A percentile compares a stretch with the other conserved stretches of the same genome.
Conservation (phyloP, 768 basidiomycete genomes). For the Hericium coralloides region DNA sequence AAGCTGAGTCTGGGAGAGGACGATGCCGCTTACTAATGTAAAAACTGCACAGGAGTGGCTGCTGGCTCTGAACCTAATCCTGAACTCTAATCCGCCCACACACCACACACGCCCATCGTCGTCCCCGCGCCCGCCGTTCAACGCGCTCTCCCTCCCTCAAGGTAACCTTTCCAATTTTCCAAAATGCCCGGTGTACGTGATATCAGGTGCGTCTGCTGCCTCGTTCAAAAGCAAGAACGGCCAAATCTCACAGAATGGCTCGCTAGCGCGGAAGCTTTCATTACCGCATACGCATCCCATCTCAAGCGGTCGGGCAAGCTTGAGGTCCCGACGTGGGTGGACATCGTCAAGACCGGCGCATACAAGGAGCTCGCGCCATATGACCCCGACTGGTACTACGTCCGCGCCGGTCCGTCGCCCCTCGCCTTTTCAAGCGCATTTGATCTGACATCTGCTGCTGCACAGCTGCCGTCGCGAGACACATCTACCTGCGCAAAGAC, state of each 20-base stretch:
- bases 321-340: constrained; percentile 97
- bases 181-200: constrained; percentile 42
- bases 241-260: background rate
- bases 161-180: constrained; percentile 5
- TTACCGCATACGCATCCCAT: constrained; percentile 89
- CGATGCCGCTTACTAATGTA: constrained; percentile 6
- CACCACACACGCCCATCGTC: background rate
- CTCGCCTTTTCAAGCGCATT: background rate
- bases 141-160: constrained; percentile 5
- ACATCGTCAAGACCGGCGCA: constrained; percentile 95
- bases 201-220: constrained; percentile 26
- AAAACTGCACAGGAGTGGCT: constrained; percentile 13
- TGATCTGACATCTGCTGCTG: background rate
- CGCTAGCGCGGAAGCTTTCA: constrained; percentile 85
- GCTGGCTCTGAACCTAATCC: constrained; percentile 4
- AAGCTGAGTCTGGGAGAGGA: background rate
- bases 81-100: constrained; percentile 9
- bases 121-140: constrained; percentile 2
- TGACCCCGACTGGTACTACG: constrained; percentile 99
- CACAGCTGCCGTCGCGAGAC: constrained; percentile 89
- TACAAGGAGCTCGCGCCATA: constrained; percentile 99
- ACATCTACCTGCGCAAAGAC: constrained; percentile 99
- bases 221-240: no score
- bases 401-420: constrained; percentile 78
- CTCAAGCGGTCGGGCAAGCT: constrained; percentile 98